Base-by-base conservation (phyloP, 768 basidiomycete genomes). In the Rhodotorula graminis region DNA sequence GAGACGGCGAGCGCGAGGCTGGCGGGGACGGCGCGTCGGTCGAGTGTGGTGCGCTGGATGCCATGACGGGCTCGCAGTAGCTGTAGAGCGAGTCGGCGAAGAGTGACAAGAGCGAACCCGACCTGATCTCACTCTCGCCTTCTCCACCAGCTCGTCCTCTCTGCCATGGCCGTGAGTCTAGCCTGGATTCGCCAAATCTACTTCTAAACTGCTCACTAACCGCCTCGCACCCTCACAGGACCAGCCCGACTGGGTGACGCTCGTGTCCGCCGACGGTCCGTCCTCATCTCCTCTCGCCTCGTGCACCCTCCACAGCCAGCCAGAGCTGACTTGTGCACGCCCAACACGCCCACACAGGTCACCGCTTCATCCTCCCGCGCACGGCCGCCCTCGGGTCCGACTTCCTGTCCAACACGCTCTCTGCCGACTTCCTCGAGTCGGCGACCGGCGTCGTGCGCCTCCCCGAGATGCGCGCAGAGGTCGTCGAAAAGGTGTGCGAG, bases 401-500 rank as follows among this genome's bases (percentile, higher is more conserved):
- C 1, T 50, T 76, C 27, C 52, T 76, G 59, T 58, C 62, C 49
- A 64, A 73, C 69, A 53, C 66, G 8, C 69, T 76, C 65, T 42
- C 37, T 5, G 58, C 69, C 47, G 75, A 62, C 31, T 76, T 76
- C 56, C 52, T n/a, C 11, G 75, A 76, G 49, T 42, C 63, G 23
- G 0, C 7, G 1, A 58, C 69, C 11, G 68, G 70, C 57, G 56
- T 56, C 21, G 49, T 76, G 50, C 15, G 3, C 4, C 72, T 76
- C n/a, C 25, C 61, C 1, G 75, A 76, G 21, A 64, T 70, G 33
- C 62, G 72, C 31, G 67, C 69, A 23, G 75, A 76, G 50, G 63
- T 76, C 31, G 67, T 76, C 55, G 72, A 73, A 27, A 76, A 73
- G 40, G 75, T 73, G 5, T 69, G 60, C 14, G 75, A 76, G 61